Evolutionary conservation across 2,329 filamentous ascomycete genomes (phyloP).

Genomic region (Ceratocystis cubensis): DNA sequence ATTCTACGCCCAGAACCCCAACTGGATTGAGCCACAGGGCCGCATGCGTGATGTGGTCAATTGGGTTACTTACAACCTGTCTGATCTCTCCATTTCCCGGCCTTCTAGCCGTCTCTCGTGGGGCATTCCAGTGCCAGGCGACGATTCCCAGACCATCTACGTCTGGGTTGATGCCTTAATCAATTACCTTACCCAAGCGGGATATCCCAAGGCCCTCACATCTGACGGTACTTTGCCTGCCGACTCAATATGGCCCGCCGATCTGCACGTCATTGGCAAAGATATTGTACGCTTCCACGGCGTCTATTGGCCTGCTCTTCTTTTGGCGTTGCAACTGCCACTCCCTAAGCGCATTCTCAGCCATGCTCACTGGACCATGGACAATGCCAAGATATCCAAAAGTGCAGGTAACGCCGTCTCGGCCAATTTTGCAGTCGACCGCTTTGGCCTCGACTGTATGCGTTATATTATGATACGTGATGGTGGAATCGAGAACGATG

Average conservation of each 20-base stretch:
- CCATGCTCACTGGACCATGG: constrained; percentile 93
- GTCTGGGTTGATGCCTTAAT: constrained; percentile 95
- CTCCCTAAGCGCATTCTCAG: constrained; percentile 69
- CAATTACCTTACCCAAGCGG: constrained; percentile 81
- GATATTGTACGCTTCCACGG: constrained; percentile 95
- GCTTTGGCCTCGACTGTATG: constrained; percentile 78
- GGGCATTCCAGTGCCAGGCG: constrained; percentile 81
- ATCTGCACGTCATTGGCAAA: constrained; percentile 88
- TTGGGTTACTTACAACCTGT: constrained; percentile 63
- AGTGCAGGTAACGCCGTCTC: constrained; percentile 91
- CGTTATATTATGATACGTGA: constrained; percentile 79
- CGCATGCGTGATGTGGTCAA: constrained; percentile 68
- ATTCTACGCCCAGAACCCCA: constrained; percentile 66
- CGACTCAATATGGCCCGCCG: constrained; percentile 70
- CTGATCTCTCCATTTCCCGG: constrained; percentile 81
- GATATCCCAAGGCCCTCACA: constrained; percentile 28
- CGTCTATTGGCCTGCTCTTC: constrained; percentile 94
- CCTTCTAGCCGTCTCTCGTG: constrained; percentile 66
- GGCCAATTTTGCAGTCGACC: constrained; percentile 78
- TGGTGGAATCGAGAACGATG: constrained; percentile 63
- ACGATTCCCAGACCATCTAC: constrained; percentile 81
- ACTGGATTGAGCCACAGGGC: constrained; percentile 59
- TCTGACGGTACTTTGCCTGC: constrained; percentile 44
- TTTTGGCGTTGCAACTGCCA: constrained; percentile 75
- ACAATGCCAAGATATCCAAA: constrained; percentile 89